Conservation (phyloP, 2,329 filamentous ascomycete genomes). For the Sporothrix sp. region DNA sequence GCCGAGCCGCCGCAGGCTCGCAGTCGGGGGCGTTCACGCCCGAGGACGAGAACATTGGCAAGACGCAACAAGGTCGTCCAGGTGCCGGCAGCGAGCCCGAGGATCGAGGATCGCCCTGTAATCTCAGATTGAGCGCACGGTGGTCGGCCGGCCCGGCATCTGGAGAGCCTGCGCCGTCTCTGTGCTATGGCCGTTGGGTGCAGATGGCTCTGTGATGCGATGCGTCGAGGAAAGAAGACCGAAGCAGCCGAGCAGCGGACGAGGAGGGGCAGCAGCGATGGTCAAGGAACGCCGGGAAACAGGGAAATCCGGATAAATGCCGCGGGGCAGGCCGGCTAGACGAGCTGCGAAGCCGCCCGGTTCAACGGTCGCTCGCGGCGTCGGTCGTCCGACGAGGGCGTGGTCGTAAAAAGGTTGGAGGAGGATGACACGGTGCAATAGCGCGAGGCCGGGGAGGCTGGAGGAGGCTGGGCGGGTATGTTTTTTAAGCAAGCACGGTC, state of each 20-base stretch:
- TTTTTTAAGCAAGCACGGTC: too few relatives aligned
- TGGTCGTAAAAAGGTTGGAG: too few relatives aligned
- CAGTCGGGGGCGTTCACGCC: slow-evolving; percentile 34
- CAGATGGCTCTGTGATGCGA: background rate
- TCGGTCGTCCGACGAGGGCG: too few relatives aligned
- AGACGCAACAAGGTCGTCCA: background rate
- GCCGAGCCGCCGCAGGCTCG: slow-evolving; percentile 33
- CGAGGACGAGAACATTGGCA: slow-evolving; percentile 35
- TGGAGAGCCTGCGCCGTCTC: slow-evolving; percentile 4
- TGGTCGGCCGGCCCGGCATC: background rate
- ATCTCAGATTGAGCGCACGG: slow-evolving; percentile 4
- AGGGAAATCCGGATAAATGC: too few relatives aligned
- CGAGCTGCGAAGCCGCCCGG: too few relatives aligned
- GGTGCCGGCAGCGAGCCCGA: too few relatives aligned
- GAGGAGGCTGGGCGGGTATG: too few relatives aligned
- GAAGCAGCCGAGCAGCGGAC: background rate
- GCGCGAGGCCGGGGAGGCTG: too few relatives aligned
- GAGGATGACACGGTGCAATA: too few relatives aligned
- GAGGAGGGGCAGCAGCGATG: background rate
- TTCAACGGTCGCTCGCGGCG: too few relatives aligned
- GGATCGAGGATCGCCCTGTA: too few relatives aligned
- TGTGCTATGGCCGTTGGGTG: background rate
- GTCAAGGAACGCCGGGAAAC: background rate
- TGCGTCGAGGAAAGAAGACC: background rate
- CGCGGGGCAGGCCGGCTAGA: too few relatives aligned